Conservation (phyloP, 495 filamentous ascomycete species). For the Xeromyces bisporus region DNA sequence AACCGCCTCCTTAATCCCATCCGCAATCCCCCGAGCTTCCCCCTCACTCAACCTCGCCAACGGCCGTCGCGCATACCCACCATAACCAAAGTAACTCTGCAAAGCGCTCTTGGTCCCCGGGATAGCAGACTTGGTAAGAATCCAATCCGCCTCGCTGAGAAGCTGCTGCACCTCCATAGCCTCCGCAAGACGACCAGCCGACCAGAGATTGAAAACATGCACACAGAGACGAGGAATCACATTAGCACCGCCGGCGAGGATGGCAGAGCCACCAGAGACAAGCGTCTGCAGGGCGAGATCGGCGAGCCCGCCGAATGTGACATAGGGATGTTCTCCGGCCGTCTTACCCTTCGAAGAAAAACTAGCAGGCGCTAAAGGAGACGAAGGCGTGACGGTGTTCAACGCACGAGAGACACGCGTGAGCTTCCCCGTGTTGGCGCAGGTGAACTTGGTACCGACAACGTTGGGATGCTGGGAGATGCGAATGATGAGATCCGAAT, state of each 20-base stretch:
- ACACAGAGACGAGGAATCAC: constrained; percentile 72
- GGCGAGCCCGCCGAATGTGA: constrained; percentile 78
- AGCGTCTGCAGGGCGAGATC: constrained; percentile 77
- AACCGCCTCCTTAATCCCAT: constrained; percentile 52
- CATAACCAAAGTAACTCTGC: constrained; percentile 71
- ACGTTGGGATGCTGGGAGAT: constrained; percentile 73
- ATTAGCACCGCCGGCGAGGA: constrained; percentile 77
- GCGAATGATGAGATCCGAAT: constrained; percentile 69
- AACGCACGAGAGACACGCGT: constrained; percentile 66
- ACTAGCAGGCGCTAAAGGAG: constrained; percentile 19
- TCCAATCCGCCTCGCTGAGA: constrained; percentile 67
- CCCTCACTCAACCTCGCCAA: constrained; percentile 43
- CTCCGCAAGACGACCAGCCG: constrained; percentile 53
- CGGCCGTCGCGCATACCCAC: constrained; percentile 58
- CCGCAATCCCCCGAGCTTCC: constrained; percentile 37
- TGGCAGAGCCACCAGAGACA: constrained; percentile 61
- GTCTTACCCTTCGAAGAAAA: constrained; percentile 18
- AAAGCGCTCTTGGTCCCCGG: constrained; percentile 76
- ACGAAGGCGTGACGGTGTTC: constrained; percentile 47
- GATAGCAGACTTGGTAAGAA: constrained; percentile 70
- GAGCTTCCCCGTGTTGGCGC: constrained; percentile 77
- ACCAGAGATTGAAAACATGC: constrained; percentile 64
- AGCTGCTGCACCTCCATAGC: constrained; percentile 55
- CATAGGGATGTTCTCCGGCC: constrained; percentile 41
- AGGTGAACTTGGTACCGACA: constrained; percentile 80